phyloP scores from a whole-genome alignment of 345 rosid species.

The Boechera stricta region DNA sequence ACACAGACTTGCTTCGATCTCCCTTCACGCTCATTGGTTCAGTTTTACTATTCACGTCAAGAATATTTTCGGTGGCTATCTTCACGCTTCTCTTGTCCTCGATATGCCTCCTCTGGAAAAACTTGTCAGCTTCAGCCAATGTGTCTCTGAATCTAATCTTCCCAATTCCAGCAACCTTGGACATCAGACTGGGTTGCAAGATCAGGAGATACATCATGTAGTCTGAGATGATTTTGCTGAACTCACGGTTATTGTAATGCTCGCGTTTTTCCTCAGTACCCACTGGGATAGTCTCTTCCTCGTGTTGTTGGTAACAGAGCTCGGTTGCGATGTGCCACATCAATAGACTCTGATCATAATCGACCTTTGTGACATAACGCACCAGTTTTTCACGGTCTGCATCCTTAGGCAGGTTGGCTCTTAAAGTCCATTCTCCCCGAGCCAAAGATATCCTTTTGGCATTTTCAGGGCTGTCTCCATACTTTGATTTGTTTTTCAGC shows the following conservation, averaged over 20 bases:
- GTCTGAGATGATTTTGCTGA: conserved; percentile 58
- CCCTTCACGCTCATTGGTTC: conserved; percentile 57
- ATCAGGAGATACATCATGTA: conserved; percentile 66
- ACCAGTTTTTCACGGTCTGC: conserved; percentile 29
- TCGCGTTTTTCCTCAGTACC: background rate
- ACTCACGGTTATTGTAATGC: conserved; percentile 31
- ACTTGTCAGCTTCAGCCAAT: conserved; percentile 52
- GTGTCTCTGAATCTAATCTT: conserved; percentile 62
- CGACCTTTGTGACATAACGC: conserved; percentile 43
- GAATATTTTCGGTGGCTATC: conserved; percentile 39
- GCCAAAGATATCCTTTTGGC: conserved; percentile 56
- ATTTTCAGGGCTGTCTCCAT: conserved; percentile 55
- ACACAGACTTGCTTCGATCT: conserved; percentile 64
- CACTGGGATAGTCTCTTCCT: background rate
- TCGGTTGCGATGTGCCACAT: conserved; percentile 72
- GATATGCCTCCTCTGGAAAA: conserved; percentile 47
- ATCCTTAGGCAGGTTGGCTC: conserved; percentile 11
- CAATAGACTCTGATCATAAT: conserved; percentile 53
- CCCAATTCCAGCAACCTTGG: conserved; percentile 61
- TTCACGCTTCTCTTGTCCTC: background rate
- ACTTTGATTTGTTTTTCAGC: conserved; percentile 48
- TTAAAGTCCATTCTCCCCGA: conserved; percentile 60
- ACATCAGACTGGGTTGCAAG: conserved; percentile 59
- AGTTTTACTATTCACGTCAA: conserved; percentile 41
- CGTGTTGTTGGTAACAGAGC: conserved; percentile 47